Evolutionary conservation across 306 rosid genomes (phyloP).

Genomic region (Acmispon strigosus): DNA sequence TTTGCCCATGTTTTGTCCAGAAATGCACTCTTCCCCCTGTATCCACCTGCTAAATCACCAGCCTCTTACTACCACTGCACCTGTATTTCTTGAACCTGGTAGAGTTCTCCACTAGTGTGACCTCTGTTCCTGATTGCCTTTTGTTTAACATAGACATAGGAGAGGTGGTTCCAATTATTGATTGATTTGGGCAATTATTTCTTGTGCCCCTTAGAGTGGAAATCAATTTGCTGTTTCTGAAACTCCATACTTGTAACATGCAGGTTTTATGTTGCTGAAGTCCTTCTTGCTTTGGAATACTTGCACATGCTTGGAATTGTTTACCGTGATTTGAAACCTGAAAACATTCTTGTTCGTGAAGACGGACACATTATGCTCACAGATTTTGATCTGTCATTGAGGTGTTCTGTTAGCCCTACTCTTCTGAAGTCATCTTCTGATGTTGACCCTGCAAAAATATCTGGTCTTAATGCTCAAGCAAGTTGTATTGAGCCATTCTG

Average conservation of each 20-base stretch:
- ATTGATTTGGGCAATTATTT: neutral
- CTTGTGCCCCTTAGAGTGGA: neutral
- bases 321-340: constrained; percentile 77
- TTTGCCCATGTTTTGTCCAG: neutral
- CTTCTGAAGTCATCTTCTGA: constrained; percentile 48
- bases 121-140: neutral
- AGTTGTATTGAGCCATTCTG: constrained; percentile 45
- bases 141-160: neutral
- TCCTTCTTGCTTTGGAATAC: constrained; percentile 76
- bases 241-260: neutral
- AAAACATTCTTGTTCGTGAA: constrained; percentile 77
- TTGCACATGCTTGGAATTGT: constrained; percentile 85
- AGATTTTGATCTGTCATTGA: constrained; percentile 69
- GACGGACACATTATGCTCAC: constrained; percentile 91
- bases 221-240: neutral
- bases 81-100: constrained; percentile 2
- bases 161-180: neutral
- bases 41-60: neutral
- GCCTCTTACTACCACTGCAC: neutral
- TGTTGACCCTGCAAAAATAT: constrained; percentile 25
- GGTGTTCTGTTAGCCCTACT: constrained; percentile 71
- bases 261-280: constrained; percentile 86
- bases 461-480: constrained; percentile 26
- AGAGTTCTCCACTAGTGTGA: neutral
- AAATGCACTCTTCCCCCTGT: neutral